phyloP scores from a whole-genome alignment of 2,329 filamentous ascomycete genomes.

The Grosmannia clavigera region DNA sequence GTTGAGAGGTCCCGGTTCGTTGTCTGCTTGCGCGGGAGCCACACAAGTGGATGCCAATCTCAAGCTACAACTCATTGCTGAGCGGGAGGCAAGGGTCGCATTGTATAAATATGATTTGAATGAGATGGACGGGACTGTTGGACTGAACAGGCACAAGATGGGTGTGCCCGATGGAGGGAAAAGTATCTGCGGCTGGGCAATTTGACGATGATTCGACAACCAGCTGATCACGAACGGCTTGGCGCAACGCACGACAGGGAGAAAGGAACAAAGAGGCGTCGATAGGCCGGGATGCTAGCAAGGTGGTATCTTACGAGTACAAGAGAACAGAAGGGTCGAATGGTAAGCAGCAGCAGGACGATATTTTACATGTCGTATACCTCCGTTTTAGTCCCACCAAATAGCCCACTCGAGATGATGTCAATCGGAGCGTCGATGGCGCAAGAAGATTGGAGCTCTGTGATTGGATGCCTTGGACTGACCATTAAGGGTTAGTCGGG shows the following conservation, averaged over 20 bases:
- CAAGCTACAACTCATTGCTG: neutral
- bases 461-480: slow-evolving; percentile 11
- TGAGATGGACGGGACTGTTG: neutral
- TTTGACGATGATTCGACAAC: neutral
- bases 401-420: slow-evolving; percentile 8
- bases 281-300: neutral
- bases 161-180: too few species aligned
- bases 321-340: too few species aligned
- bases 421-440: slow-evolving; percentile 12
- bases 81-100: neutral
- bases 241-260: neutral
- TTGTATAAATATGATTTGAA: neutral
- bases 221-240: neutral
- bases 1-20: neutral
- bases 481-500: neutral
- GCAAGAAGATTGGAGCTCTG: slow-evolving; percentile 3
- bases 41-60: neutral
- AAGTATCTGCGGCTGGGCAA: too few species aligned
- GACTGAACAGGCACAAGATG: too few species aligned
- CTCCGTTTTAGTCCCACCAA: neutral
- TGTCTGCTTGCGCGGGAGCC: neutral
- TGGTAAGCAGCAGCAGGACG: neutral
- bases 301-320: neutral
- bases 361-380: neutral
- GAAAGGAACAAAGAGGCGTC: neutral